Evolutionary conservation across 2,329 filamentous ascomycete species (phyloP).

Genomic region (Colletotrichum lentis): DNA sequence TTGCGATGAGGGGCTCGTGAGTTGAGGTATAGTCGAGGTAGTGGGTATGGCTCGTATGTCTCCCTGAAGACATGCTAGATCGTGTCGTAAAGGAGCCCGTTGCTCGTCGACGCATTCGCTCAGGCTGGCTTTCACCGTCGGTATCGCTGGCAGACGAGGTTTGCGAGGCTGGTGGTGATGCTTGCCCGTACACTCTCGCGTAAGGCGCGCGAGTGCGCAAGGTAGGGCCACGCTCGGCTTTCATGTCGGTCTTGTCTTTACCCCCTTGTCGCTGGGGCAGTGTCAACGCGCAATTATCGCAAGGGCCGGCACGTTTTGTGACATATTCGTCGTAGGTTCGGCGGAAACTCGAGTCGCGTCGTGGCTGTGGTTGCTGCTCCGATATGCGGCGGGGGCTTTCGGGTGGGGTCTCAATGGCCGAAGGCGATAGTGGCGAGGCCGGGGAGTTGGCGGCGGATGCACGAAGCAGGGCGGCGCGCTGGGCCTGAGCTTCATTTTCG

Average conservation of each 20-base stretch:
- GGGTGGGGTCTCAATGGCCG: conserved; percentile 65
- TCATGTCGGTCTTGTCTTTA: conserved; percentile 41
- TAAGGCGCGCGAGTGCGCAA: conserved; percentile 68
- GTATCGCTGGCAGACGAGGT: conserved; percentile 59
- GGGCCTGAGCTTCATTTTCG: conserved; percentile 55
- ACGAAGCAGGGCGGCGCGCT: conserved; percentile 54
- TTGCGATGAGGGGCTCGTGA: conserved; percentile 67
- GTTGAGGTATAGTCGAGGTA: conserved; percentile 74
- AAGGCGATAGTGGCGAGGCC: conserved; percentile 46
- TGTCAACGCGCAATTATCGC: conserved; percentile 74
- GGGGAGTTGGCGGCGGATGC: conserved; percentile 48
- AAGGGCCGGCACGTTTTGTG: conserved; percentile 69
- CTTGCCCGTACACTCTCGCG: conserved; percentile 64
- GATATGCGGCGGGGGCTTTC: conserved; percentile 60
- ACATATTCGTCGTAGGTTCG: conserved; percentile 73
- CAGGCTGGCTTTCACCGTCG: conserved; percentile 59
- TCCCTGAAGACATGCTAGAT: conserved; percentile 63
- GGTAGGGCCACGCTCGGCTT: conserved; percentile 61
- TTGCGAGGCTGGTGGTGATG: conserved; percentile 62
- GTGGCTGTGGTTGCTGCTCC: conserved; percentile 46
- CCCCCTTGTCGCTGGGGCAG: conserved; percentile 60
- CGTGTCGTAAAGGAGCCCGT: conserved; percentile 59
- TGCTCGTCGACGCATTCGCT: conserved; percentile 52
- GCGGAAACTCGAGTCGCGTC: conserved; percentile 67
- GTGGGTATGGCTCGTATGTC: conserved; percentile 68